These are phyloP conservation scores for Bacidia rubella DNA, from an alignment of 495 filamentous ascomycete genomes.

Conservation along the genomic window DNA sequence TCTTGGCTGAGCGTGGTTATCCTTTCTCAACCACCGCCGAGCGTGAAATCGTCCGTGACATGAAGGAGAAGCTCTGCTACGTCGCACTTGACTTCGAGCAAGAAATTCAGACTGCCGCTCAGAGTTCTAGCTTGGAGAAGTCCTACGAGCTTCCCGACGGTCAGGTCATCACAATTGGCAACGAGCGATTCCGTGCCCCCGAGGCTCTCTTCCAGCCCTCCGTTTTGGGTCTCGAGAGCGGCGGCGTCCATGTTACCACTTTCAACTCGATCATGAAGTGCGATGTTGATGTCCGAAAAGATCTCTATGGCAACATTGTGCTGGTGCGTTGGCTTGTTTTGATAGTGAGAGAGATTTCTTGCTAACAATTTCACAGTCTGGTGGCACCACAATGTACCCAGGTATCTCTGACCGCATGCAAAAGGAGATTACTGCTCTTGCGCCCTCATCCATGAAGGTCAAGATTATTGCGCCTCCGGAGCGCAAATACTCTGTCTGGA, in stretches of 20 bases:
- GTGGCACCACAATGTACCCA: conserved; percentile 99
- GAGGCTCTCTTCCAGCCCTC: conserved; percentile 99
- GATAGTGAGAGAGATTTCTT: background rate
- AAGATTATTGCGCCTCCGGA: conserved; percentile 68
- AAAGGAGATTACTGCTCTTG: conserved; percentile 99
- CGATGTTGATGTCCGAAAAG: conserved; percentile 98
- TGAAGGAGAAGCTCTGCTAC: conserved; percentile 99
- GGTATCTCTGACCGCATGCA: conserved; percentile 99
- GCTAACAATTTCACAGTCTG: conserved; percentile 47
- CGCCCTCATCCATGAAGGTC: conserved; percentile 85
- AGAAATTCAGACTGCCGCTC: conserved; percentile 98
- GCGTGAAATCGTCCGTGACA: conserved; percentile 99
- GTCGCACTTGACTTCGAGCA: conserved; percentile 99
- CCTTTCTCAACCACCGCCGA: conserved; percentile 99
- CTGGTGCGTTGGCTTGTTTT: conserved; percentile 53
- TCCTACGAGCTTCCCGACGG: conserved; percentile 99
- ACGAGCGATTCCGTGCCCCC: conserved; percentile 98
- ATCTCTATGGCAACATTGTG: conserved; percentile 99
- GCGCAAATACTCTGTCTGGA: conserved; percentile 93
- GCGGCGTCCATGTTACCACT: conserved; percentile 98
- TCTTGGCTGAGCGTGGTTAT: conserved; percentile 96
- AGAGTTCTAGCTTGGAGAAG: conserved; percentile 97
- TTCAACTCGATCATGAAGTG: conserved; percentile 99
- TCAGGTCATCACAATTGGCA: conserved; percentile 99
- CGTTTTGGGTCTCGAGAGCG: conserved; percentile 93